A percentile compares a stretch with the other conserved stretches of the same genome.
phyloP scores from a whole-genome alignment of 176 grass and related monocot genomes.

The Leersia perrieri region DNA sequence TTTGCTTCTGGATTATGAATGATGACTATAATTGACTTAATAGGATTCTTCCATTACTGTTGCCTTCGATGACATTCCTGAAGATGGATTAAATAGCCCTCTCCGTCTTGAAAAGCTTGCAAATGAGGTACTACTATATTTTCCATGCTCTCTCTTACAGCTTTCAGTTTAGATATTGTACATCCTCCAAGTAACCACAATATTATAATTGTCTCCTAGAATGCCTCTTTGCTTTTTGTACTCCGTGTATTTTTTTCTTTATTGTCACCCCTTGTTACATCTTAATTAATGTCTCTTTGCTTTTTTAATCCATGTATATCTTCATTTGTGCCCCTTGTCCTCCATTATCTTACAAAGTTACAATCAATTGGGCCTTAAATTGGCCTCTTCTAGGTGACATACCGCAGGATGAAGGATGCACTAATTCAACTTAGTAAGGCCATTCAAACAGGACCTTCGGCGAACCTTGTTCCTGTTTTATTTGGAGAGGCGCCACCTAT shows the following conservation, averaged over 20 bases:
- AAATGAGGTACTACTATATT: constrained; percentile 71
- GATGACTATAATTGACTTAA: constrained; percentile 18
- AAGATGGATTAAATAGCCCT: constrained; percentile 95
- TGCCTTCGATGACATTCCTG: constrained; percentile 95
- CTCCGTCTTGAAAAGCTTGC: constrained; percentile 93
- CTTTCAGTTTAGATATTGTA: constrained; percentile 8
- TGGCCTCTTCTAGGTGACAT: constrained; percentile 75
- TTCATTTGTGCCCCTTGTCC: neutral
- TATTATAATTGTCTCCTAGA: neutral
- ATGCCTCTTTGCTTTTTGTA: neutral
- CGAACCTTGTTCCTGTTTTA: constrained; percentile 86
- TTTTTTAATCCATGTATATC: neutral
- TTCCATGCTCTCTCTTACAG: neutral
- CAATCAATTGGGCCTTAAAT: constrained; percentile 1
- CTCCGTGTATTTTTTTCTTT: neutral
- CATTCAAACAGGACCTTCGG: constrained; percentile 72
- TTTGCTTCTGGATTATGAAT: neutral
- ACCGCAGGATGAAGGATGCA: constrained; percentile 92
- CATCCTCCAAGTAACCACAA: neutral
- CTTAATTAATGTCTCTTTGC: neutral
- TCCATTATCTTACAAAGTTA: neutral
- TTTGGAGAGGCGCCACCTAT: constrained; percentile 82
- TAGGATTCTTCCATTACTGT: constrained; percentile 90
- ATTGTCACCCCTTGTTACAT: neutral
- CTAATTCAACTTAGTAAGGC: constrained; percentile 79